A percentile compares a stretch with the other conserved stretches of the same genome.
These are phyloP conservation scores for Camellia japonica DNA, from an alignment of 148 eudicot genomes.

Conservation along the genomic window DNA sequence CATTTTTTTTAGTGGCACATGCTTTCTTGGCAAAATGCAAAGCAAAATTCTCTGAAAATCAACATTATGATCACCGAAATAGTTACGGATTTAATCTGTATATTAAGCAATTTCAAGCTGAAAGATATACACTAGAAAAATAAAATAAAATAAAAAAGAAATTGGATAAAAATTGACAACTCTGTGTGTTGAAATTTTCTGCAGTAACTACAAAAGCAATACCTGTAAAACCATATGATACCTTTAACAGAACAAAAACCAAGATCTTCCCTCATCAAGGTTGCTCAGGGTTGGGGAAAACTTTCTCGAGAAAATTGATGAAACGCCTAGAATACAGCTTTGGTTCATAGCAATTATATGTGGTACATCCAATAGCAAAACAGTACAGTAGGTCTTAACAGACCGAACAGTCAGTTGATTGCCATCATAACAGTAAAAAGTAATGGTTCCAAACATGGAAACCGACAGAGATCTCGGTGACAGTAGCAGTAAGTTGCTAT, in stretches of 20 bases:
- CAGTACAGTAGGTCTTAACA: too few species aligned
- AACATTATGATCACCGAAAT: not conserved
- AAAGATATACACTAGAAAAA: not conserved
- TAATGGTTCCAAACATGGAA: too few species aligned
- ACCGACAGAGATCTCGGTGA: too few species aligned
- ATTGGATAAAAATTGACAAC: not conserved
- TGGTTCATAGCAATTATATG: constrained; percentile 68
- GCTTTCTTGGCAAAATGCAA: too few species aligned
- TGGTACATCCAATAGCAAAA: not conserved
- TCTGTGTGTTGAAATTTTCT: not conserved
- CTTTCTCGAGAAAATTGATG: constrained; percentile 58
- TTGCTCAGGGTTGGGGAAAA: constrained; percentile 59
- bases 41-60: too few species aligned
- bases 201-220: not conserved
- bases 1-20: too few species aligned
- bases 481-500: too few species aligned
- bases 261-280: constrained; percentile 15
- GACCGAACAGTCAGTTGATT: not conserved
- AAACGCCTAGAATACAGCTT: constrained; percentile 67
- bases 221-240: not conserved
- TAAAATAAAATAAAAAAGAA: not conserved
- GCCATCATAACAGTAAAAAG: constrained; percentile 46
- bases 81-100: not conserved
- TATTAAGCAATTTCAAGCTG: not conserved
- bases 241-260: not conserved